Base-by-base conservation (phyloP, 2,329 filamentous ascomycete species). In the Sphaerulina vaccinii region DNA sequence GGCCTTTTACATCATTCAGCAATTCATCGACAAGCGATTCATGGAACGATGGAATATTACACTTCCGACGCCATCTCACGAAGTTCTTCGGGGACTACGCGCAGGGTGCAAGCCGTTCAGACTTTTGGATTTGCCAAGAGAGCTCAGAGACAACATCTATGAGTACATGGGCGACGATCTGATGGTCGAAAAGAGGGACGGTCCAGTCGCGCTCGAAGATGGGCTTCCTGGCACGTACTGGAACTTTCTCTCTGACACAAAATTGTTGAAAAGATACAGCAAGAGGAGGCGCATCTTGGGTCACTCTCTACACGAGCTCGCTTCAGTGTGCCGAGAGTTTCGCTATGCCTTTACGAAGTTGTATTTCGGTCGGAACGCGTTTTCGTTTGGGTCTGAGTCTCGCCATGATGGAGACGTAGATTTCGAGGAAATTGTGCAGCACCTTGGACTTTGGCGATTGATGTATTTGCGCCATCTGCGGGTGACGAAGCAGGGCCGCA, bases 61-160 rank as follows among this genome's bases (percentile, higher is more conserved):
- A 16, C 39, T 11, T 13, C 15, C 13, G 3, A 22, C 21, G 10
- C 1, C 19, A 5, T 24, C 35, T 18, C 5, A 24, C 5, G n/a
- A 33, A n/a, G 11, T 50, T 3, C 13, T 50, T 7, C 13, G 22
- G 13, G 7, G 29, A 1, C n/a, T 51, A n/a, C 18, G 38, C 15
- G 23, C 11, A 23, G 21, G 37, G 4, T 49, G 46, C 27, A 40
- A 45, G 33, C 42, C 48, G 19, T 51, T 55, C 15, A 36, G 43
- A 5, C 33, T 55, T 5, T 18, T 51, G 29, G 43, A 48, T 8
- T 22, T 55, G 7, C 52, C 52, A 10, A 2, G n/a, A 16, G 52
- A 49, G 24, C 11, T 51, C 3, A 38, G 42, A 10, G 52, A 44
- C 10, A 10, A 22, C 18, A 29, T 55, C 2, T 36, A 43, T 18